Percentiles rank a stretch among this genome's conserved stretches.
Conservation (phyloP, 805 yeast genomes). For the Candida ficus region DNA sequence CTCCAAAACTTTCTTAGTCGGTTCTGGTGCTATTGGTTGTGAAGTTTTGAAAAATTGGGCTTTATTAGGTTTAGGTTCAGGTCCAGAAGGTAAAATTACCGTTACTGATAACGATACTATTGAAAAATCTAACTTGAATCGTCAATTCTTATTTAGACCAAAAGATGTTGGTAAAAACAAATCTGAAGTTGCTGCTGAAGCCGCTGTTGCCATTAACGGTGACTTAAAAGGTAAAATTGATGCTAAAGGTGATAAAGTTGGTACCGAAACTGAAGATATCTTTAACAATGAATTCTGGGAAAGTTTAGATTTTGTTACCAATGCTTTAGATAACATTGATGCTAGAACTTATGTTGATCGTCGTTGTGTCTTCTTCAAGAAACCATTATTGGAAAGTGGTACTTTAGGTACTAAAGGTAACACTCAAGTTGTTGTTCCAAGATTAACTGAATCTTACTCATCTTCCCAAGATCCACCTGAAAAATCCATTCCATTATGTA, state of each 20-base stretch:
- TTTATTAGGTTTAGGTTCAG: constrained; percentile 89
- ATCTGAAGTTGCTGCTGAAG: constrained; percentile 84
- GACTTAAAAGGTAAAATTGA: constrained; percentile 73
- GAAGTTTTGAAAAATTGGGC: constrained; percentile 99
- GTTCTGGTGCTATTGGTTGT: constrained; percentile 98
- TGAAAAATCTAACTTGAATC: constrained; percentile 91
- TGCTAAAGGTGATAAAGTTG: constrained; percentile 80
- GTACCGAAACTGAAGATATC: constrained; percentile 84
- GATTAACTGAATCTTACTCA: constrained; percentile 90
- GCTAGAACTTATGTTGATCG: constrained; percentile 98
- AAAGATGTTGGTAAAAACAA: constrained; percentile 90
- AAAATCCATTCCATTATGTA: constrained; percentile 94
- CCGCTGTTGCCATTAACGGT: constrained; percentile 83
- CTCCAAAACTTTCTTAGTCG: constrained; percentile 83
- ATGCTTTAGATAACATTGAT: constrained; percentile 95
- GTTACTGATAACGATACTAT: constrained; percentile 94
- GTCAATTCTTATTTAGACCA: constrained; percentile 94
- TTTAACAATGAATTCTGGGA: constrained; percentile 87
- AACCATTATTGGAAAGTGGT: constrained; percentile 92
- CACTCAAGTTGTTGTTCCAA: constrained; percentile 93
- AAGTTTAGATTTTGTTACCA: constrained; percentile 80
- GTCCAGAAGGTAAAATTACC: constrained; percentile 76
- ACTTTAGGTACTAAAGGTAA: constrained; percentile 98
- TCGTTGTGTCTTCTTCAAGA: constrained; percentile 88
- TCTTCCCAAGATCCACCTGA: constrained; percentile 99